phyloP scores from a whole-genome alignment of 2,329 filamentous ascomycete genomes.

The Pestalotiopsis sp. region DNA sequence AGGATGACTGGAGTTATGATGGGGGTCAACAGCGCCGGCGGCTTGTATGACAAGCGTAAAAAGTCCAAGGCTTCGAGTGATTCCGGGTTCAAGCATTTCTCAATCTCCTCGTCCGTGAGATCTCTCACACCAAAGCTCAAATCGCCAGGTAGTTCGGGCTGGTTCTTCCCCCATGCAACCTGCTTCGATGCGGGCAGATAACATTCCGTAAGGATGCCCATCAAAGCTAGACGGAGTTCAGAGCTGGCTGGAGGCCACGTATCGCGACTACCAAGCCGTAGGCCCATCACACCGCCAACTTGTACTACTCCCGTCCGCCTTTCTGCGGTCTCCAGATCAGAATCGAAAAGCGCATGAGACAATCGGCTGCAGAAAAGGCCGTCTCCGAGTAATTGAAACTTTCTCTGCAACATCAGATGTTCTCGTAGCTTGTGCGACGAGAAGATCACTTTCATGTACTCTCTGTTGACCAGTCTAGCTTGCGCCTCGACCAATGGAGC shows the following conservation, averaged over 20 bases:
- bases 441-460: conserved; percentile 77
- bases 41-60: conserved; percentile 81
- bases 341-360: conserved; percentile 82
- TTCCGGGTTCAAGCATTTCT: conserved; percentile 80
- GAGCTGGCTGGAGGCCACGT: conserved; percentile 94
- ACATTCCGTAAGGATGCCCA: conserved; percentile 81
- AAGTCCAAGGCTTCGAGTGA: conserved; percentile 92
- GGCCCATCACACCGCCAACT: conserved; percentile 74
- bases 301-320: conserved; percentile 69
- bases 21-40: conserved; percentile 70
- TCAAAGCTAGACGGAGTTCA: conserved; percentile 85
- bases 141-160: conserved; percentile 62
- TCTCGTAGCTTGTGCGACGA: conserved; percentile 69
- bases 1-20: conserved; percentile 74
- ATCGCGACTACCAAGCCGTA: conserved; percentile 79
- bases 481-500: conserved; percentile 75
- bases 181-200: conserved; percentile 45
- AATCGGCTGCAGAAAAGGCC: conserved; percentile 81
- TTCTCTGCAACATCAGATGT: conserved; percentile 75
- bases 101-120: conserved; percentile 76
- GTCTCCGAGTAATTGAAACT: conserved; percentile 84
- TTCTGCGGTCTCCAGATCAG: conserved; percentile 80
- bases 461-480: conserved; percentile 74
- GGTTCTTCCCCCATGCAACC: conserved; percentile 27
- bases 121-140: conserved; percentile 85